Conservation (phyloP, 2,329 filamentous ascomycete genomes). For the Fonsecaea erecta region DNA sequence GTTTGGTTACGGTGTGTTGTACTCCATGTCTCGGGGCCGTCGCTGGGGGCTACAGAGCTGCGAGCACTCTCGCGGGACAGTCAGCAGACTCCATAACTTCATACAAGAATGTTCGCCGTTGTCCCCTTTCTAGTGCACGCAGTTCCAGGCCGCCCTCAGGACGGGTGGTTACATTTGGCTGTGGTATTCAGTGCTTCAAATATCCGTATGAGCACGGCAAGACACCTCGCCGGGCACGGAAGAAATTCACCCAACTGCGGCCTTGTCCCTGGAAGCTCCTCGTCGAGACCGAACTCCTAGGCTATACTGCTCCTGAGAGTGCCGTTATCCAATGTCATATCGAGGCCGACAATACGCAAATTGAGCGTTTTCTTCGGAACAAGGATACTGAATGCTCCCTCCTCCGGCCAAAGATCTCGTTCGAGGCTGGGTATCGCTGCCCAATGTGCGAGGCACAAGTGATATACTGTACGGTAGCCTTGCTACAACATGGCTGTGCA, state of each 20-base stretch:
- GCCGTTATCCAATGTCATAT: neutral
- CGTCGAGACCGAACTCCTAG: neutral
- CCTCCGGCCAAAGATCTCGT: neutral
- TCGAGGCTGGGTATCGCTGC: conserved; percentile 42
- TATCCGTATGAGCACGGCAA: neutral
- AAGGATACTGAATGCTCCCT: neutral
- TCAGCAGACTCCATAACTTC: neutral
- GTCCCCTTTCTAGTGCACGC: neutral
- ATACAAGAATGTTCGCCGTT: neutral
- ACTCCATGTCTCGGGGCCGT: neutral
- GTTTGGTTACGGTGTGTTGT: neutral
- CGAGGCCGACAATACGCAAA: neutral
- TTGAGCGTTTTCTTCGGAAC: neutral
- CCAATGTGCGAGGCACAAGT: conserved; percentile 47
- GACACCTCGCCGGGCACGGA: neutral
- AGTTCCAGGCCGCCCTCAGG: no score
- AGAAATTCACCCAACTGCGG: neutral
- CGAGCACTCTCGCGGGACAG: neutral
- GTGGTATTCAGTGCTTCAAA: neutral
- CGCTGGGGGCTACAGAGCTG: no score
- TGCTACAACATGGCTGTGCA: conserved; percentile 50
- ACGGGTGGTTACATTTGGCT: neutral
- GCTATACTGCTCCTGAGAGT: neutral
- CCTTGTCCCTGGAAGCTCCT: neutral
- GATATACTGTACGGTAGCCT: conserved; percentile 49